Percentiles rank a stretch among this genome's conserved stretches.
phyloP scores from a whole-genome alignment of 208 protist species.

The Trypanosoma platydactyli region DNA sequence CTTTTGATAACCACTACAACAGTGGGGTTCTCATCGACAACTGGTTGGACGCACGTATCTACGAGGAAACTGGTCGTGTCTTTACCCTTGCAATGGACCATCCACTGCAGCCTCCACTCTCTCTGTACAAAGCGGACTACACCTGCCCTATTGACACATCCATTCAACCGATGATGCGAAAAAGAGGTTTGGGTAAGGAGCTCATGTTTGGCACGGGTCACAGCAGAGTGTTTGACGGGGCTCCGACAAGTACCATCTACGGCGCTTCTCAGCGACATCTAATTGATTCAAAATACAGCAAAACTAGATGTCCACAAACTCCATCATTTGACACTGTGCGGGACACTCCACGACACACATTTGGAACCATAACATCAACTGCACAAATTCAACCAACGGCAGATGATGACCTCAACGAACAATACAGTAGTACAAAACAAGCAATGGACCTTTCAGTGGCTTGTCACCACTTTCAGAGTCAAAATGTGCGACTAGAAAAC shows the following conservation, averaged over 20 bases:
- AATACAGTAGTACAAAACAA: constrained; percentile 43
- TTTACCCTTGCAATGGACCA: constrained; percentile 27
- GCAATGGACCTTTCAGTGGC: constrained; percentile 41
- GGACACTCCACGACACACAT: not conserved
- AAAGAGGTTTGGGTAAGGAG: constrained; percentile 29
- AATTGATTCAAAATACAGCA: constrained; percentile 18
- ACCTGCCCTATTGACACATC: not conserved
- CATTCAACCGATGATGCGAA: constrained; percentile 27
- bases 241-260: constrained; percentile 26
- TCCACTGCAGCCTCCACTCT: not conserved
- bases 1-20: constrained; percentile 69
- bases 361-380: not conserved
- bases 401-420: constrained; percentile 22
- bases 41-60: constrained; percentile 60
- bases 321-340: not conserved
- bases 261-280: constrained; percentile 22
- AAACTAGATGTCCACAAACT: not conserved
- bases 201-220: constrained; percentile 30
- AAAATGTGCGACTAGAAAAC: constrained; percentile 24
- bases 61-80: constrained; percentile 17
- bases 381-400: not conserved
- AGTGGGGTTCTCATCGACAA: constrained; percentile 68
- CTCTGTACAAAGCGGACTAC: constrained; percentile 23
- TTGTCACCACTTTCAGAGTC: constrained; percentile 55
- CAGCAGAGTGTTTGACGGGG: not conserved